Conservation (phyloP, 1,284 basidiomycete genomes). For the Leccinum colubrinum region DNA sequence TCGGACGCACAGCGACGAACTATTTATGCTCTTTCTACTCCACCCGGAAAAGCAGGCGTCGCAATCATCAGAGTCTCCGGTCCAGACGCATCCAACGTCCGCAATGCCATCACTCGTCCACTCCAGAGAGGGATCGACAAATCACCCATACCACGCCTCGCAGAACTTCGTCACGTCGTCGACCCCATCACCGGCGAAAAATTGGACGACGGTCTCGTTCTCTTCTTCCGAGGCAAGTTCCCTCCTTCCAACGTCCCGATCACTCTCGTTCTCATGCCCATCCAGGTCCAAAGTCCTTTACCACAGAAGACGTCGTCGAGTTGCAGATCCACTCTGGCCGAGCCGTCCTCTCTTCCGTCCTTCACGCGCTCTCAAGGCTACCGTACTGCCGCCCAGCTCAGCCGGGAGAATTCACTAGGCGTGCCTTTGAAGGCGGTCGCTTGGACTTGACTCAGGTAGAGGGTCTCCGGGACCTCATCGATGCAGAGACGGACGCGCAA, state of each 20-base stretch:
- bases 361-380: conserved; percentile 59
- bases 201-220: conserved; percentile 77
- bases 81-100: conserved; percentile 60
- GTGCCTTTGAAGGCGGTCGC: conserved; percentile 76
- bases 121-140: conserved; percentile 6
- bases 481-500: conserved; percentile 84
- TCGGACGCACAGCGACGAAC: conserved; percentile 69
- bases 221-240: conserved; percentile 76
- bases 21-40: conserved; percentile 86
- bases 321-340: conserved; percentile 87
- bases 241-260: not conserved
- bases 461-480: conserved; percentile 79
- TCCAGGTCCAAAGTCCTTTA: conserved; percentile 73
- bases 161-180: conserved; percentile 68
- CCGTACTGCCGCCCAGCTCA: conserved; percentile 72
- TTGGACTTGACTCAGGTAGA: conserved; percentile 86
- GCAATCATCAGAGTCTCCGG: conserved; percentile 83
- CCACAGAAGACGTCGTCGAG: conserved; percentile 81
- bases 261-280: not conserved
- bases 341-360: conserved; percentile 70
- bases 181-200: conserved; percentile 60
- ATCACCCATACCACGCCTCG: conserved; percentile 55
- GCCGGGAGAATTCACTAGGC: conserved; percentile 84
- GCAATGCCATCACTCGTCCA: conserved; percentile 45
- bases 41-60: conserved; percentile 79